Conservation (phyloP, 1,284 basidiomycete species). For the Porogramme epimiltina region DNA sequence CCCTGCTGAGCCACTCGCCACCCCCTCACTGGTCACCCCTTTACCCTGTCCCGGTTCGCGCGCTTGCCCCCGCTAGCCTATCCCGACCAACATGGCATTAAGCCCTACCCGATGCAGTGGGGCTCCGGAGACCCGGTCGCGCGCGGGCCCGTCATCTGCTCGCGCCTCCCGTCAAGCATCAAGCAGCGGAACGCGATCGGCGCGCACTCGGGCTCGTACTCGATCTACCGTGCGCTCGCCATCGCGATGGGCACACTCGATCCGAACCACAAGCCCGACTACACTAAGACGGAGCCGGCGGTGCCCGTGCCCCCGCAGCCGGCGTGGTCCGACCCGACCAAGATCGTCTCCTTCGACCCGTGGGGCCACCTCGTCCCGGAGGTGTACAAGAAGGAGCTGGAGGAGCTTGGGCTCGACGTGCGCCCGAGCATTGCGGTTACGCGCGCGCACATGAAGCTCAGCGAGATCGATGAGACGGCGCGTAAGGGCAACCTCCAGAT, state of each 20-base stretch:
- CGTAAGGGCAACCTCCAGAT: constrained; percentile 74
- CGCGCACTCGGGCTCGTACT: constrained; percentile 92
- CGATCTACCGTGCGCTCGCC: constrained; percentile 90
- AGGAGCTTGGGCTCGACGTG: constrained; percentile 70
- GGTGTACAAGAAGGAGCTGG: constrained; percentile 72
- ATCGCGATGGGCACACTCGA: constrained; percentile 90
- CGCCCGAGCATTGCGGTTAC: constrained; percentile 93
- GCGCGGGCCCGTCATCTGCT: constrained; percentile 90
- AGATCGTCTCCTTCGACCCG: constrained; percentile 95
- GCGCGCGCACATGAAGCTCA: constrained; percentile 85
- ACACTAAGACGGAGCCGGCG: constrained; percentile 87
- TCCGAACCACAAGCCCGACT: constrained; percentile 86
- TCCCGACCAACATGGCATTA: constrained; percentile 73
- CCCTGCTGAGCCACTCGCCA: constrained; percentile 3
- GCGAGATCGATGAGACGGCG: constrained; percentile 86
- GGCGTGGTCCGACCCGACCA: constrained; percentile 77
- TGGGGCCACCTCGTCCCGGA: constrained; percentile 91
- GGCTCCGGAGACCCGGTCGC: constrained; percentile 66
- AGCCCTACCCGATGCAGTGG: constrained; percentile 83
- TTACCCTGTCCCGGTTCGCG: background rate
- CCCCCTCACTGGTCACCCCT: background rate
- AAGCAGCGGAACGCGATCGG: constrained; percentile 93
- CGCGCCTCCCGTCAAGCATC: constrained; percentile 82
- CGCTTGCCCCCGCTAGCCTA: constrained; percentile 50
- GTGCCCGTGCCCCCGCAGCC: constrained; percentile 82